These are phyloP conservation scores for Oryza longistaminata DNA, from an alignment of 176 grass and related monocot species.

Conservation along the genomic window DNA sequence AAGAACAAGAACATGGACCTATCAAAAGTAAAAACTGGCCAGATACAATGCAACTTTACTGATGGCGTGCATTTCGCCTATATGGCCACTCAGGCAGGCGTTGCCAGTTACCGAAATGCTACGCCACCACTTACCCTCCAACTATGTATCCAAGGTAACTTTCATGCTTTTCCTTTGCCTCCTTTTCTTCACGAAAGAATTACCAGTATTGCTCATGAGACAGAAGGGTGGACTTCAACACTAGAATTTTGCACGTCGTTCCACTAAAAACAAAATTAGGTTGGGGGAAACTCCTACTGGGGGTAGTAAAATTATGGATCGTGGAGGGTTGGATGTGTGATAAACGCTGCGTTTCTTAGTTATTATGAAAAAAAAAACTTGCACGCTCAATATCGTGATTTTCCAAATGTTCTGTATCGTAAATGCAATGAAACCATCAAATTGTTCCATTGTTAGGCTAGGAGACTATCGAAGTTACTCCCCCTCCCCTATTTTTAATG, in stretches of 20 bases:
- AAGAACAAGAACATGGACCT: not conserved
- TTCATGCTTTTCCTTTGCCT: not conserved
- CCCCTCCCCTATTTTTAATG: too few species aligned
- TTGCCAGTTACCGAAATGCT: slow-evolving; percentile 35
- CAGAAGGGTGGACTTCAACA: not conserved
- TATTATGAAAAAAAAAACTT: not conserved
- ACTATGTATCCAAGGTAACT: slow-evolving; percentile 24
- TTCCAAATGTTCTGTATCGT: not conserved
- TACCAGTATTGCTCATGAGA: not conserved
- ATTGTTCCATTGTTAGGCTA: not conserved
- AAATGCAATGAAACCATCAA: not conserved
- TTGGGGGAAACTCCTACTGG: not conserved
- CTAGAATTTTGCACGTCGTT: not conserved
- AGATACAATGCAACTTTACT: slow-evolving; percentile 19
- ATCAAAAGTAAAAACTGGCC: not conserved
- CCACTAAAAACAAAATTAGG: not conserved
- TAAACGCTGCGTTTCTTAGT: too few species aligned
- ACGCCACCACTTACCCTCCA: slow-evolving; percentile 24
- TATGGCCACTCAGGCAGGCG: not conserved
- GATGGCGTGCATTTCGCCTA: not conserved
- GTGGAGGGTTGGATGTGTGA: too few species aligned
- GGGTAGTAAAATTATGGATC: not conserved
- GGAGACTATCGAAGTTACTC: not conserved
- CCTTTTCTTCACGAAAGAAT: not conserved
- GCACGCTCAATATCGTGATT: not conserved